Conservation (phyloP, 139 green algal species). For the Tetradesmus lagerheimii region DNA sequence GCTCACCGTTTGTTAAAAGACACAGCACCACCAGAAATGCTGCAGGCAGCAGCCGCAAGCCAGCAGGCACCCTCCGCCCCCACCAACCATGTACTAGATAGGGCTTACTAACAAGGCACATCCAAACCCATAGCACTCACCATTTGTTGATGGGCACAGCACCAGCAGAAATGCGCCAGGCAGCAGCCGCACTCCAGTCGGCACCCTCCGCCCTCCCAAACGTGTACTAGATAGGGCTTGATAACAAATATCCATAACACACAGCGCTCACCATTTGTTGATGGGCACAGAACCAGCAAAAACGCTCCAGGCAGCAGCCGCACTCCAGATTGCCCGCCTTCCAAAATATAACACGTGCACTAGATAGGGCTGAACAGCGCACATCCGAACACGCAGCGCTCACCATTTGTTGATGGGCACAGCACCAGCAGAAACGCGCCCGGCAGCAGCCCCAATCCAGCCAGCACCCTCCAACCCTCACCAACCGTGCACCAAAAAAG, state of each 20-base stretch:
- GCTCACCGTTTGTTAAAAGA: background rate
- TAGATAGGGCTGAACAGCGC: too few species aligned
- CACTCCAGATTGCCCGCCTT: background rate
- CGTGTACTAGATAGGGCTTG: too few species aligned
- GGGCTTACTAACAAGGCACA: too few species aligned
- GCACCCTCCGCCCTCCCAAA: background rate
- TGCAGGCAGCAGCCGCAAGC: background rate
- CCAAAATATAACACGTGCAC: too few species aligned
- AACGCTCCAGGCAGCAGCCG: background rate
- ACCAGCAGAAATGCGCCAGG: background rate
- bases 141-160: background rate
- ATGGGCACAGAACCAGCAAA: slow-evolving; percentile 6
- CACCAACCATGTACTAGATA: too few species aligned
- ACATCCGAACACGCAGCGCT: too few species aligned
- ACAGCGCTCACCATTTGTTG: background rate
- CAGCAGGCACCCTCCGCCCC: background rate
- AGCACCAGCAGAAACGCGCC: background rate
- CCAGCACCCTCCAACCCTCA: too few species aligned
- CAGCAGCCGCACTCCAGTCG: background rate
- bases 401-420: background rate
- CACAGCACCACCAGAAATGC: slow-evolving; percentile 7
- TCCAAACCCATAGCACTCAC: too few species aligned
- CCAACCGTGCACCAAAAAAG: too few species aligned
- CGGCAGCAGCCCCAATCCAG: too few species aligned
- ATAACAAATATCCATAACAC: too few species aligned